Conservation (phyloP, 177 flowering plant species). For the Vitis hybrid region DNA sequence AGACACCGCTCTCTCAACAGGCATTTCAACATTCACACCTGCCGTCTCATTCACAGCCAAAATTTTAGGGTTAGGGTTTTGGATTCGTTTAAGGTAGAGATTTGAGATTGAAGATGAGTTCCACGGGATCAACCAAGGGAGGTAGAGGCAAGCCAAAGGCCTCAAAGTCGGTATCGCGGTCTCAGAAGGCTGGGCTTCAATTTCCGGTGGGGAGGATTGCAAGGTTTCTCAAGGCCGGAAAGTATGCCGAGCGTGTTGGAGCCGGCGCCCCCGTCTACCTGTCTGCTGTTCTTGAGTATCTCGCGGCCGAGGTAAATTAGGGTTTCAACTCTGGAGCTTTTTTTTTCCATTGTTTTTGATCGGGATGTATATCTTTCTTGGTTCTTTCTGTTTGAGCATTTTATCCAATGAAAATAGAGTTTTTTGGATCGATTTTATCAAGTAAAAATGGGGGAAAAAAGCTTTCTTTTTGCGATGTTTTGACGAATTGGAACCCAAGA, state of each 20-base stretch:
- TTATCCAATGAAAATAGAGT: background rate
- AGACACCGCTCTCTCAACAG: background rate
- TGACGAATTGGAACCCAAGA: too few species aligned
- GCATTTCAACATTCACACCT: background rate
- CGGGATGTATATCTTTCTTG: background rate
- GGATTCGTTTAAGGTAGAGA: background rate
- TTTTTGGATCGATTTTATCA: too few species aligned
- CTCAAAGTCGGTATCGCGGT: conserved; percentile 48
- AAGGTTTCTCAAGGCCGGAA: conserved; percentile 57
- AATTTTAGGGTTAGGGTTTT: conserved; percentile 20
- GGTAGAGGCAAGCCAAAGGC: conserved; percentile 63
- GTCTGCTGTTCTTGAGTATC: conserved; percentile 61
- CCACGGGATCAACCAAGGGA: conserved; percentile 44
- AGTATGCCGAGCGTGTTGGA: conserved; percentile 64
- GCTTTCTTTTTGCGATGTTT: background rate
- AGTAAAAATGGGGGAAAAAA: too few species aligned
- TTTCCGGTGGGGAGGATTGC: conserved; percentile 72
- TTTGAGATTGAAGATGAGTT: conserved; percentile 32
- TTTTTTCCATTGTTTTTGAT: background rate
- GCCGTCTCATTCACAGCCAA: background rate
- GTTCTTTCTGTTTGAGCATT: background rate
- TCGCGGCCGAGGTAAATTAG: conserved; percentile 56
- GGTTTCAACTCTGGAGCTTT: background rate
- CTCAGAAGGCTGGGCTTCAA: conserved; percentile 58
- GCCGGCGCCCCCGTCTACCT: conserved; percentile 71